phyloP scores from a whole-genome alignment of 2,329 filamentous ascomycete species.

The Sporothrix schenckii region DNA sequence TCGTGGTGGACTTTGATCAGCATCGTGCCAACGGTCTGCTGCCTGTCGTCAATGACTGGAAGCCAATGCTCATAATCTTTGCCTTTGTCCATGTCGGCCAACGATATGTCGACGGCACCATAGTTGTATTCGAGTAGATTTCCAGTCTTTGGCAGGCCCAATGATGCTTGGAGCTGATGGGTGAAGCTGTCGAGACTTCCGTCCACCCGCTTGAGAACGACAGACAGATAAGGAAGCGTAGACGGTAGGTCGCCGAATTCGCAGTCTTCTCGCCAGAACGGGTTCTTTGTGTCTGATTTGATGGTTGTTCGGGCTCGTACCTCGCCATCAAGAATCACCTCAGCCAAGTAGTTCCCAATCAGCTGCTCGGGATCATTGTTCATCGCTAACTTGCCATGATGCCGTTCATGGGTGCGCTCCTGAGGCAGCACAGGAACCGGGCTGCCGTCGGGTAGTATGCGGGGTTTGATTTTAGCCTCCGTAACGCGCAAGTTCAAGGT shows the following conservation, averaged over 20 bases:
- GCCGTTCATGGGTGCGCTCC: slow-evolving; percentile 37
- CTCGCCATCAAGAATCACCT: slow-evolving; percentile 79
- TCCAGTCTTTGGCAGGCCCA: slow-evolving; percentile 49
- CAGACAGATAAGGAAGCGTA: slow-evolving; percentile 67
- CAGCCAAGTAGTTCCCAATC: slow-evolving; percentile 73
- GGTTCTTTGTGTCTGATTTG: slow-evolving; percentile 70
- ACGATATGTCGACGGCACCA: slow-evolving; percentile 77
- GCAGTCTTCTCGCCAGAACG: slow-evolving; percentile 82
- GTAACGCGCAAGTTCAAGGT: slow-evolving; percentile 61
- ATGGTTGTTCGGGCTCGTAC: slow-evolving; percentile 74
- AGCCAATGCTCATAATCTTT: slow-evolving; percentile 88
- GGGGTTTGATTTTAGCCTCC: slow-evolving; percentile 62
- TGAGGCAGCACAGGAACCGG: slow-evolving; percentile 34
- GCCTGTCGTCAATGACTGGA: slow-evolving; percentile 74
- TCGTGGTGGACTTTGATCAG: slow-evolving; percentile 81
- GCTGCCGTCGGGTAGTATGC: slow-evolving; percentile 35
- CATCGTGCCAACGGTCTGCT: slow-evolving; percentile 79
- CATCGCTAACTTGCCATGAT: slow-evolving; percentile 36
- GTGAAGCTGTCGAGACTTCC: slow-evolving; percentile 52
- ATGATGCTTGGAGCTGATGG: slow-evolving; percentile 49
- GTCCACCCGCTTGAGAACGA: slow-evolving; percentile 70
- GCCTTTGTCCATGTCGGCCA: slow-evolving; percentile 76
- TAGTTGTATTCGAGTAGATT: slow-evolving; percentile 57
- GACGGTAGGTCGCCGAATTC: slow-evolving; percentile 75
- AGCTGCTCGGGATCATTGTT: slow-evolving; percentile 50